phyloP scores from a whole-genome alignment of 495 filamentous ascomycete species.

The Hypoxylon subgilvum region DNA sequence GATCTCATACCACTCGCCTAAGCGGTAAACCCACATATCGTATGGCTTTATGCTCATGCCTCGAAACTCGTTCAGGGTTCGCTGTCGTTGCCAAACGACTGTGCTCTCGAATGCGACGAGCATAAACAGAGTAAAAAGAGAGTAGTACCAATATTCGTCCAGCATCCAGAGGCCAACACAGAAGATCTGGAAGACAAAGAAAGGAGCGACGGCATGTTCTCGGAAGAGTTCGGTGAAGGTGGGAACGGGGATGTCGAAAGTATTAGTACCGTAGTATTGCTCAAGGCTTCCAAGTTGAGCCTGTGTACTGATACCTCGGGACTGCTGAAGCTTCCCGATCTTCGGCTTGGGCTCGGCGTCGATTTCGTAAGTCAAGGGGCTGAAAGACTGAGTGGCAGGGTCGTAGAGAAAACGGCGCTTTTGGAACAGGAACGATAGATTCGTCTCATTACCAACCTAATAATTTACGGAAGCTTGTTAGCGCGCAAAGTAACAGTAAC shows the following conservation, averaged over 20 bases:
- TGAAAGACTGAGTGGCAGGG: conserved; percentile 69
- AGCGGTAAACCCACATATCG: conserved; percentile 84
- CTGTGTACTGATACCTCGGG: conserved; percentile 70
- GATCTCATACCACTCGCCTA: conserved; percentile 84
- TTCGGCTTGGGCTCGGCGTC: conserved; percentile 81
- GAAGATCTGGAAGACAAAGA: conserved; percentile 99
- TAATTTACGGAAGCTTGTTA: conserved; percentile 3
- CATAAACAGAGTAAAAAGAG: conserved; percentile 98
- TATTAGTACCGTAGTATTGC: conserved; percentile 95
- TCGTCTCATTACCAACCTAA: conserved; percentile 71
- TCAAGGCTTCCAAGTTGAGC: conserved; percentile 77
- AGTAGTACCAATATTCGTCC: conserved; percentile 99
- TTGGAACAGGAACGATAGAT: conserved; percentile 92
- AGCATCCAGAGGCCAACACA: conserved; percentile 98
- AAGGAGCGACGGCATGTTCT: conserved; percentile 97
- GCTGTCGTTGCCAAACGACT: conserved; percentile 97
- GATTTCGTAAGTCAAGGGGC: conserved; percentile 81
- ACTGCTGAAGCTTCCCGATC: conserved; percentile 77
- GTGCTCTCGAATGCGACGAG: conserved; percentile 97
- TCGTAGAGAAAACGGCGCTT: conserved; percentile 95
- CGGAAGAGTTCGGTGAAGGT: conserved; percentile 95
- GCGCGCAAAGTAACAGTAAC: too few species aligned
- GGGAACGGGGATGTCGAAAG: conserved; percentile 96
- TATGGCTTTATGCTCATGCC: conserved; percentile 99
- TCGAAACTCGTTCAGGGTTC: conserved; percentile 95